phyloP scores from a whole-genome alignment of 202 grass and related monocot genomes.

The Schoenoplectus tabernaemontani region DNA sequence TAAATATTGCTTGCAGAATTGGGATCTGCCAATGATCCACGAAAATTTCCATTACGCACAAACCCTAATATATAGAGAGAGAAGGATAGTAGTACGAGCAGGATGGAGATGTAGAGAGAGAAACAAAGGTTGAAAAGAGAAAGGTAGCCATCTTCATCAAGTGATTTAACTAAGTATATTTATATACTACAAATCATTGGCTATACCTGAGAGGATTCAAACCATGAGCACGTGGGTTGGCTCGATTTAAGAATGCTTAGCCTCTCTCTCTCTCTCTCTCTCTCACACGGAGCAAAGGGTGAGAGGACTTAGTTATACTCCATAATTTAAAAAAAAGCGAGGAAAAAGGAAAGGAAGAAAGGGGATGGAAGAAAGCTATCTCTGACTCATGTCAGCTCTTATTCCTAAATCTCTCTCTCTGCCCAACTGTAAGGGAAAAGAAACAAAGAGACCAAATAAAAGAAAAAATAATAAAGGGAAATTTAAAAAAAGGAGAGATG shows the following conservation, averaged over 20 bases:
- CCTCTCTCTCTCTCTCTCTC: no score
- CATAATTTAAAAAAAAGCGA: conserved; percentile 27
- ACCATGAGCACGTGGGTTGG: conserved; percentile 29
- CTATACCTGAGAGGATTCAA: conserved; percentile 23
- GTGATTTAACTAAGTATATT: conserved; percentile 85
- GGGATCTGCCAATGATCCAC: conserved; percentile 2
- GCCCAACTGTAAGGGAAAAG: conserved; percentile 72
- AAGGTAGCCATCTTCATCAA: conserved; percentile 86
- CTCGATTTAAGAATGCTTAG: conserved; percentile 26
- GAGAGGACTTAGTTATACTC: conserved; percentile 48
- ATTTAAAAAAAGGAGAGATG: conserved; percentile 56
- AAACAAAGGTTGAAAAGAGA: conserved; percentile 41
- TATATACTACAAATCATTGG: conserved; percentile 31
- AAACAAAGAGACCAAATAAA: conserved; percentile 47
- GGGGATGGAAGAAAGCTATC: conserved; percentile 31
- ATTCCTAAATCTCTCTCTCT: conserved; percentile 47
- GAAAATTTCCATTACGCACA: conserved; percentile 1
- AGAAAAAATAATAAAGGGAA: conserved; percentile 29
- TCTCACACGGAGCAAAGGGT: conserved; percentile 20
- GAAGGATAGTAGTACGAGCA: no score
- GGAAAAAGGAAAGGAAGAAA: conserved; percentile 16
- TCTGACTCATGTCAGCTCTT: conserved; percentile 73
- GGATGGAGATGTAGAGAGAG: conserved; percentile 30
- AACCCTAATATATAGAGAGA: conserved; percentile 20
- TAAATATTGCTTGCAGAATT: not conserved